Evolutionary conservation across 2,329 filamentous ascomycete species (phyloP), one percentile per base, ranked within the genome.

Genomic region (Cyphellophora europaea): DNA sequence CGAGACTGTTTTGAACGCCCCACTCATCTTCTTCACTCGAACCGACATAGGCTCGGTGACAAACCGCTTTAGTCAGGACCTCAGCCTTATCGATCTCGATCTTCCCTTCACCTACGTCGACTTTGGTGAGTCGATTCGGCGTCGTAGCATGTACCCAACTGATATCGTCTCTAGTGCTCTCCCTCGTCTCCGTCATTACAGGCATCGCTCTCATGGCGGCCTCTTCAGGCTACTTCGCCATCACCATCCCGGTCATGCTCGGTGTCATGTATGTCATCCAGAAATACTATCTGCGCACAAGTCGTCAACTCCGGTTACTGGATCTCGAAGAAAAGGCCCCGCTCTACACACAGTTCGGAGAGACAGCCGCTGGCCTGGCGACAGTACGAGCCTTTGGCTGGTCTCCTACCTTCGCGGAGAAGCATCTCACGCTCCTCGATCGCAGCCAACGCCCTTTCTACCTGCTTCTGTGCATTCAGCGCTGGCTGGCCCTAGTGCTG

Each of bases 291-390:
- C 60, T 79, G 2, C 62, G 70, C 0, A 79, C 74, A 0, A 77
- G 73, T 1, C 58, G 74, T 0, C 75, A 79, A 49, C 51, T 80
- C 5, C 64, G 75, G 32, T 61, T 76, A 13, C 52, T 80, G 8
- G 75, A 79, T 30, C 62, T 80, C 1, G 76, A 80, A 49, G 65
- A 70, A 2, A 77, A 79, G 43, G 67, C 68, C 1, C 73, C 73
- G 0, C 54, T 78, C 0, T 76, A 72, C 55, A 70, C 62, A 11
- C 59, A 76, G 40, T 77, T 77, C 43, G 59, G 68, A 14, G 72
- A 77, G 42, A 70, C 67, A 2, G 61, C 76, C 27, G 65, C 64
- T 19, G 74, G 74, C 0, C 49, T 77, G 1, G 58, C 62, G 0
- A 77, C 73, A 0, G 61, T 77, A 16, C 63, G 72, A 6, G 69